These are phyloP conservation scores for Trichoderma sp. DNA, from an alignment of 2,329 filamentous ascomycete genomes.

Conservation along the genomic window DNA sequence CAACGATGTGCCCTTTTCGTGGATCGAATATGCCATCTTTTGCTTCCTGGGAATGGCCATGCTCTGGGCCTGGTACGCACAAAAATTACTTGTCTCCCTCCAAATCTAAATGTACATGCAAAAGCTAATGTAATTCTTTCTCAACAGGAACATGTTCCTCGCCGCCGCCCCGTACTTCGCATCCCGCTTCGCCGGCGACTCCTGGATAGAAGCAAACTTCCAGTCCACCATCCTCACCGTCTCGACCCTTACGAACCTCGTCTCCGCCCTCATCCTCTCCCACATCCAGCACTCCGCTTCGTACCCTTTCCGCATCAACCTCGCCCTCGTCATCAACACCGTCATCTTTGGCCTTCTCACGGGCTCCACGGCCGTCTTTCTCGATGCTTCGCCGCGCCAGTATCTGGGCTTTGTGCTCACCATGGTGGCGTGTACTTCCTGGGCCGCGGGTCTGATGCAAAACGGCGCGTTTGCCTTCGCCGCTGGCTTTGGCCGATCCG, in stretches of 20 bases:
- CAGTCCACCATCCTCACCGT: conserved; percentile 86
- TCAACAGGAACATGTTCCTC: conserved; percentile 90
- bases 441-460: conserved; percentile 82
- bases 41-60: conserved; percentile 83
- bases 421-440: conserved; percentile 76
- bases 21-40: conserved; percentile 84
- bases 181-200: conserved; percentile 68
- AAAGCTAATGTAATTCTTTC: not conserved
- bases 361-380: conserved; percentile 70
- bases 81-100: not conserved
- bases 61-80: conserved; percentile 91
- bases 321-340: conserved; percentile 75
- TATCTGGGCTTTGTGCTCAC: conserved; percentile 82
- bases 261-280: conserved; percentile 71
- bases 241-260: conserved; percentile 79
- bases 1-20: conserved; percentile 65
- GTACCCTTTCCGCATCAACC: conserved; percentile 82
- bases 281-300: conserved; percentile 78
- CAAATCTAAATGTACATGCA: not conserved
- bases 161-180: conserved; percentile 93
- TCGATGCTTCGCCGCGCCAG: conserved; percentile 55
- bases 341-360: conserved; percentile 74
- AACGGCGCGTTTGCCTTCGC: conserved; percentile 94
- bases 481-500: conserved; percentile 75
- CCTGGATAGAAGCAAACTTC: conserved; percentile 76